Evolutionary conservation across 148 eudicot species (phyloP).

Genomic region (Camellia japonica): DNA sequence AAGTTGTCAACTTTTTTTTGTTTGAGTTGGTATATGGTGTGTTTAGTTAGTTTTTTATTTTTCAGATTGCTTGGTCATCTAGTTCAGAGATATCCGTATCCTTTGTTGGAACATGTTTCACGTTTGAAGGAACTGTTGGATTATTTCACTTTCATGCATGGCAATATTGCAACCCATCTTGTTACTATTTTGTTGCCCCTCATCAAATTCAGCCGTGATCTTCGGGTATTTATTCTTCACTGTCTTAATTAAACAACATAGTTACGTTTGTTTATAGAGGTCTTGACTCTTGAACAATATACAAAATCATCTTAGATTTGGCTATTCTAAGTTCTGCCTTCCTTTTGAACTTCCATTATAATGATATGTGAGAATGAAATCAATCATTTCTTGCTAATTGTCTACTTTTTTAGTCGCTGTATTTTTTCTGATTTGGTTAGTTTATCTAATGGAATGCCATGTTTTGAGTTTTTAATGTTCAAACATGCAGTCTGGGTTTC

Average conservation of each 20-base stretch:
- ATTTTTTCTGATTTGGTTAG: constrained; percentile 4
- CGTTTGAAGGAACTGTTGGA: constrained; percentile 62
- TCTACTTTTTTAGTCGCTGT: not conserved
- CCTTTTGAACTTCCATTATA: not conserved
- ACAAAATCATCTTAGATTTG: too few relatives aligned
- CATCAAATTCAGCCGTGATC: constrained; percentile 41
- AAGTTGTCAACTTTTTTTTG: not conserved
- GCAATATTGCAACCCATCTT: constrained; percentile 36
- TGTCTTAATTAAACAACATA: not conserved
- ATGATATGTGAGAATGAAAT: not conserved
- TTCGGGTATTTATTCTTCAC: constrained; percentile 35
- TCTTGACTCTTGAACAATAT: too few relatives aligned
- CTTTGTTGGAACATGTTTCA: constrained; percentile 44
- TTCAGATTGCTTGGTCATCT: constrained; percentile 47
- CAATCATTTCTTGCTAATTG: not conserved
- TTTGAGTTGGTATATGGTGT: not conserved
- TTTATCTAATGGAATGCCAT: not conserved
- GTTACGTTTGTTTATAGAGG: not conserved
- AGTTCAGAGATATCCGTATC: constrained; percentile 40
- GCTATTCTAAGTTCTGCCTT: not conserved
- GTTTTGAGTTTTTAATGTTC: not conserved
- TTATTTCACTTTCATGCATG: constrained; percentile 51
- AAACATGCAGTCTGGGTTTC: too few relatives aligned
- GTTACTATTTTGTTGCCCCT: constrained; percentile 45
- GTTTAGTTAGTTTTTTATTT: constrained; percentile 5